Percentiles rank a stretch among this genome's conserved stretches.
Conservation (phyloP, 805 yeast genomes). For the Naumovozyma castellii region DNA sequence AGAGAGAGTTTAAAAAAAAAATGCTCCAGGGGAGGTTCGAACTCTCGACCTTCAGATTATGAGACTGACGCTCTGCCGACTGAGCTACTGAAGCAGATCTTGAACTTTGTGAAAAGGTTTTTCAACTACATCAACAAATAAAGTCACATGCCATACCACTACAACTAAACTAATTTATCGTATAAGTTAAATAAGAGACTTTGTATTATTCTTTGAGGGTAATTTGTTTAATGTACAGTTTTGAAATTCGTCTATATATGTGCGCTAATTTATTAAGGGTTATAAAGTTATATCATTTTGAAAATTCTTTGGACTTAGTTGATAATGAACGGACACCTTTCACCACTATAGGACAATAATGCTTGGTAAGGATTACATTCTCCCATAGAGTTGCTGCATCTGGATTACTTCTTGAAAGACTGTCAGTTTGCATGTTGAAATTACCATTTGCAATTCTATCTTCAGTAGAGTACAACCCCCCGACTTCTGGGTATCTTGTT, state of each 20-base stretch:
- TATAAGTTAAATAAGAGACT: too few relatives aligned
- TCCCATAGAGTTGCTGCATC: slow-evolving; percentile 93
- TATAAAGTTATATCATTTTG: too few relatives aligned
- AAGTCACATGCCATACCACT: not conserved
- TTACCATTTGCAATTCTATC: slow-evolving; percentile 80
- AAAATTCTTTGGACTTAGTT: slow-evolving; percentile 27
- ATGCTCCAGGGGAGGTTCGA: slow-evolving; percentile 1
- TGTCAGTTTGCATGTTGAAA: slow-evolving; percentile 54
- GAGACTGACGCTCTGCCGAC: slow-evolving; percentile 1
- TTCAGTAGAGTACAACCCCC: slow-evolving; percentile 75
- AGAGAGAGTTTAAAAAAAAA: not conserved
- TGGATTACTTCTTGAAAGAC: slow-evolving; percentile 68
- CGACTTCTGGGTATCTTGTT: slow-evolving; percentile 59
- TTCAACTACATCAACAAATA: too few relatives aligned
- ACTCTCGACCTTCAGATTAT: slow-evolving; percentile 1
- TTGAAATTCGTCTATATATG: too few relatives aligned
- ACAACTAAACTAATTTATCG: too few relatives aligned
- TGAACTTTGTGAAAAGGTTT: not conserved
- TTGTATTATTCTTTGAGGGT: too few relatives aligned
- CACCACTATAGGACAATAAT: slow-evolving; percentile 74
- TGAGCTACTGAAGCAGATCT: not conserved
- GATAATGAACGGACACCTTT: slow-evolving; percentile 46
- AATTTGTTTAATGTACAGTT: too few relatives aligned
- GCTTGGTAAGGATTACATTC: slow-evolving; percentile 63
- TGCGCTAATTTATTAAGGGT: too few relatives aligned